phyloP scores from a whole-genome alignment of 306 rosid genomes.

The Citrullus amarus region DNA sequence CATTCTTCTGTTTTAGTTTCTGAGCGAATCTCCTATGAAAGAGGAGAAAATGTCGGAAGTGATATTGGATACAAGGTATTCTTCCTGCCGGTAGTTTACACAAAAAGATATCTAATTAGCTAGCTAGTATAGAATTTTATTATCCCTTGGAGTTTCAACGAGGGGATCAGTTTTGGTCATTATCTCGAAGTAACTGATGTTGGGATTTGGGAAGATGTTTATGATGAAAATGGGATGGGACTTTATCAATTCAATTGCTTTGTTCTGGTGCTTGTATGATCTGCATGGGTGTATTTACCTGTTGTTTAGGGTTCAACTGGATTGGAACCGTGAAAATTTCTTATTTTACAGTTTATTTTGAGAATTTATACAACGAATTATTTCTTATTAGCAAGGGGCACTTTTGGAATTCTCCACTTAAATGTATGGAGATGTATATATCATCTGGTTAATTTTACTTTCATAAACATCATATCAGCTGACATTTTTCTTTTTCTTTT shows the following conservation, averaged over 20 bases:
- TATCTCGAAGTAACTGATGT: background rate
- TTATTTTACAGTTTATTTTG: background rate
- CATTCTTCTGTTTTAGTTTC: slow-evolving; percentile 43
- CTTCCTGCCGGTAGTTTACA: slow-evolving; percentile 10
- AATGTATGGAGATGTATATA: background rate
- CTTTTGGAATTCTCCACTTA: background rate
- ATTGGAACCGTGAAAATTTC: background rate
- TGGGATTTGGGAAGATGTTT: background rate
- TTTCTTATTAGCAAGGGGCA: background rate
- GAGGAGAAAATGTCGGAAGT: slow-evolving; percentile 67
- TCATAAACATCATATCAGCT: background rate
- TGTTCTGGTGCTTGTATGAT: background rate
- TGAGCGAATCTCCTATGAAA: slow-evolving; percentile 76
- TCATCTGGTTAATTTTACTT: background rate
- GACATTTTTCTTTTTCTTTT: background rate
- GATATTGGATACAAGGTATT: slow-evolving; percentile 91
- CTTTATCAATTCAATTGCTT: background rate
- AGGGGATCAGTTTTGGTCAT: background rate
- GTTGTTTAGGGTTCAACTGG: background rate
- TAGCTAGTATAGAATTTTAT: background rate
- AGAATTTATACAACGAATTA: background rate
- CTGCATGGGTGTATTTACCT: background rate
- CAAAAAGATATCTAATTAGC: background rate
- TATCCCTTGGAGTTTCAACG: background rate
- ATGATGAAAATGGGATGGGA: background rate